A percentile compares a stretch with the other conserved stretches of the same genome.
Evolutionary conservation across 768 basidiomycete genomes (phyloP).

Genomic region (Boletus insuetus): DNA sequence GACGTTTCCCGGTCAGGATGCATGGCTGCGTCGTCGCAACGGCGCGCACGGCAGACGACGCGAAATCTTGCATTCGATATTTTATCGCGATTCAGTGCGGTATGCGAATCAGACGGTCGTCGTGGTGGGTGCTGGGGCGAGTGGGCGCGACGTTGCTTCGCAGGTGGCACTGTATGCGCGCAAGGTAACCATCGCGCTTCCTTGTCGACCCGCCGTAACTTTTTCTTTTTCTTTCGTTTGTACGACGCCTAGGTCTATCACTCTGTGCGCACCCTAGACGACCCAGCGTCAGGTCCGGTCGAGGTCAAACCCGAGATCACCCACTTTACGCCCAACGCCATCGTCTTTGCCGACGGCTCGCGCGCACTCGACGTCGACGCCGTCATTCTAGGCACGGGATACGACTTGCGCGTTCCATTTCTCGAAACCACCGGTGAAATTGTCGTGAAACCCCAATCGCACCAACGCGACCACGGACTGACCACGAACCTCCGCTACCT

Average conservation of each 20-base stretch:
- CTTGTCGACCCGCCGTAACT: not conserved
- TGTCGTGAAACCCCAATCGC: slow-evolving; percentile 16
- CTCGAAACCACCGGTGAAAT: slow-evolving; percentile 29
- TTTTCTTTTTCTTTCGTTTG: not conserved
- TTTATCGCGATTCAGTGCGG: slow-evolving; percentile 45
- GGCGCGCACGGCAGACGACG: slow-evolving; percentile 21
- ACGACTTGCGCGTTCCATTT: slow-evolving; percentile 53
- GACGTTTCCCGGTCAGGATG: slow-evolving; percentile 45
- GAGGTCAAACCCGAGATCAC: slow-evolving; percentile 44
- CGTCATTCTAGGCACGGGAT: slow-evolving; percentile 55
- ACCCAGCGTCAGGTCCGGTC: slow-evolving; percentile 18
- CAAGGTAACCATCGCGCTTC: slow-evolving; percentile 34
- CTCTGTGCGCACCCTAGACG: slow-evolving; percentile 33
- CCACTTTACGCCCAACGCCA: slow-evolving; percentile 42
- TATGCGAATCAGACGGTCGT: slow-evolving; percentile 45
- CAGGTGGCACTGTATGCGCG: slow-evolving; percentile 41
- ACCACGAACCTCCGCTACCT: slow-evolving; percentile 52
- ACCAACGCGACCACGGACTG: slow-evolving; percentile 25
- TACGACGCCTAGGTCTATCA: slow-evolving; percentile 28
- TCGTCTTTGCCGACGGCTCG: slow-evolving; percentile 50
- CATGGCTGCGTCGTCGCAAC: slow-evolving; percentile 40
- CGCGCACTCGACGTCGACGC: slow-evolving; percentile 39
- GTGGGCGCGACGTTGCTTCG: slow-evolving; percentile 45
- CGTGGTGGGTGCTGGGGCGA: slow-evolving; percentile 47
- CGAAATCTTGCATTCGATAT: slow-evolving; percentile 51